Percentiles rank a stretch among this genome's conserved stretches.
Evolutionary conservation across 1,284 basidiomycete genomes (phyloP).

Genomic region (Malassezia caprae): DNA sequence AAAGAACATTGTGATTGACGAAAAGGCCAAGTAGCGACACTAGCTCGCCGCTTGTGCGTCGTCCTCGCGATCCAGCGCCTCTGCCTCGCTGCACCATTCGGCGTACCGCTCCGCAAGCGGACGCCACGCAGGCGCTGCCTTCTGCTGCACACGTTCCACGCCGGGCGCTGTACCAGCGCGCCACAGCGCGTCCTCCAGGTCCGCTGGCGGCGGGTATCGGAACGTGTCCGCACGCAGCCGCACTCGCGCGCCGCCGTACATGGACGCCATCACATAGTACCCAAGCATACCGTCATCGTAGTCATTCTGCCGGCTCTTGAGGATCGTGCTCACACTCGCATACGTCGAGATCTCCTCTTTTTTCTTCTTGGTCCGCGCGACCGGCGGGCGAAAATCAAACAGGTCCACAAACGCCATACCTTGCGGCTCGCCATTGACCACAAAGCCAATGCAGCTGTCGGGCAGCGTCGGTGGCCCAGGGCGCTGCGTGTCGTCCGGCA

Average conservation of each 20-base stretch:
- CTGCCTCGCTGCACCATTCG: neutral
- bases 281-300: conserved; percentile 91
- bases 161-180: neutral
- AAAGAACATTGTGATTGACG: conserved; percentile 41
- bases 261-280: conserved; percentile 87
- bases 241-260: conserved; percentile 81
- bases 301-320: conserved; percentile 55
- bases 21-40: conserved; percentile 31
- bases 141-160: neutral
- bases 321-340: conserved; percentile 18
- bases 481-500: conserved; percentile 51
- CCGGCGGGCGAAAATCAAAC: conserved; percentile 72
- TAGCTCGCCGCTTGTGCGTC: neutral
- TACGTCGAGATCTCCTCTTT: conserved; percentile 23
- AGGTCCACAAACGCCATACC: conserved; percentile 76
- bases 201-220: conserved; percentile 57
- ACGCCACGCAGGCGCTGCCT: conserved; percentile 10
- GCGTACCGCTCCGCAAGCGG: conserved; percentile 4
- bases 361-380: conserved; percentile 7
- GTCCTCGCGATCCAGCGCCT: neutral
- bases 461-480: conserved; percentile 58
- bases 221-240: conserved; percentile 74
- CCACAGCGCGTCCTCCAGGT: conserved; percentile 28
- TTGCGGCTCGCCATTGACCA: conserved; percentile 79
- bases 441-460: conserved; percentile 74